Conservation (phyloP, 148 eudicot species). For the Tetragonia tetragonoides region DNA sequence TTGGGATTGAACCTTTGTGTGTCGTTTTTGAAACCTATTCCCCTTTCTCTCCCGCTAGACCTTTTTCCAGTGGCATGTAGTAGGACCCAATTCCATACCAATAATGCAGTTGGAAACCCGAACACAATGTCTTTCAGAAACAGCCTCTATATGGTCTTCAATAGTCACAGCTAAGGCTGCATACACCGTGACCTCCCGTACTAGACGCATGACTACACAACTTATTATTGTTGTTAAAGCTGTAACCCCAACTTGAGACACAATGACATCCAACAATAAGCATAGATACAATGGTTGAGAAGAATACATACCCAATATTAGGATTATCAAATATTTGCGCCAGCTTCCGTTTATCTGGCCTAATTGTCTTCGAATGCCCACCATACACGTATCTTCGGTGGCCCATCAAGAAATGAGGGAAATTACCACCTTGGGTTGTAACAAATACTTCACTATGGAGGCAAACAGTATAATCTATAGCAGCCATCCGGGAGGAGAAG, state of each 20-base stretch:
- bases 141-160: neutral
- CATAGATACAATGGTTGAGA: slow-evolving; percentile 17
- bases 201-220: neutral
- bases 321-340: slow-evolving; percentile 78
- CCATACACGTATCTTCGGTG: slow-evolving; percentile 88
- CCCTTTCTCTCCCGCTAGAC: neutral
- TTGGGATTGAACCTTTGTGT: no score
- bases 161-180: neutral
- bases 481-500: slow-evolving; percentile 97
- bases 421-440: slow-evolving; percentile 98
- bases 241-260: slow-evolving; percentile 7
- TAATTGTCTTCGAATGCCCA: slow-evolving; percentile 91
- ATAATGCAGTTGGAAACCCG: neutral
- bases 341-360: slow-evolving; percentile 93
- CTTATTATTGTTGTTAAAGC: neutral
- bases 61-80: neutral
- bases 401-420: slow-evolving; percentile 90
- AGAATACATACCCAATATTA: slow-evolving; percentile 62
- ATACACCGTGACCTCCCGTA: neutral
- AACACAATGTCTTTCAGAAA: neutral
- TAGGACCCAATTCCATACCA: neutral
- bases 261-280: slow-evolving; percentile 2
- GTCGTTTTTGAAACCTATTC: no score
- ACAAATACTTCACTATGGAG: slow-evolving; percentile 96
- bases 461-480: slow-evolving; percentile 96